phyloP scores from a whole-genome alignment of 768 basidiomycete species.

The Lactarius trivialis region DNA sequence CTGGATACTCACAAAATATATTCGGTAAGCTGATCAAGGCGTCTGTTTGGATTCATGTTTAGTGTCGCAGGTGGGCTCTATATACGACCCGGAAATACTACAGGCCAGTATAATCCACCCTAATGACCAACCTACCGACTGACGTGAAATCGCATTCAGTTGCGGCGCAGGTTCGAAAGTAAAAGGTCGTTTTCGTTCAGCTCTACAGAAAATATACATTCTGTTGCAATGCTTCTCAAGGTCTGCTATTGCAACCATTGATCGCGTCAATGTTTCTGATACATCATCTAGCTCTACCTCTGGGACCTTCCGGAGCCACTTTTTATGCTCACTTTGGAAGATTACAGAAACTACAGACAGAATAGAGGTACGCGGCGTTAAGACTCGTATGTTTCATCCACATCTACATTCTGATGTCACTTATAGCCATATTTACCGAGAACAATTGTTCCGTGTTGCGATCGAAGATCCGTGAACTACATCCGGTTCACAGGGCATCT shows the following conservation, averaged over 20 bases:
- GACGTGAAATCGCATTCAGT: not conserved
- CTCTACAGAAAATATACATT: not conserved
- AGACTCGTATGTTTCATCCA: not conserved
- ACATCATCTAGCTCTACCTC: not conserved
- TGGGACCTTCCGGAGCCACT: not conserved
- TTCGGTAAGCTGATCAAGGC: not conserved
- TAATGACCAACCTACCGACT: not conserved
- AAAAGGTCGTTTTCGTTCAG: not conserved
- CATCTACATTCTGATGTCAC: not conserved
- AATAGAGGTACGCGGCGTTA: not conserved
- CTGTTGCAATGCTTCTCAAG: not conserved
- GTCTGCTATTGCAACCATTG: not conserved
- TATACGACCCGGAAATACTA: not conserved
- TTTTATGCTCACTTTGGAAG: not conserved
- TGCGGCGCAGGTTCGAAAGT: not conserved
- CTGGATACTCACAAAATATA: not conserved
- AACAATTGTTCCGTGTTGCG: not conserved
- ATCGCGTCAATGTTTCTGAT: not conserved
- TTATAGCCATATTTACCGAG: not conserved
- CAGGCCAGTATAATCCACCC: not conserved
- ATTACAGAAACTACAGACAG: not conserved
- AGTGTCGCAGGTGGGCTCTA: not conserved
- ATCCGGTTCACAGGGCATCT: not conserved
- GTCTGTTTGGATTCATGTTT: not conserved
- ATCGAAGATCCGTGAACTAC: not conserved